Base-by-base conservation (phyloP, 805 yeast species). In the Metschnikowia kofuensis region DNA sequence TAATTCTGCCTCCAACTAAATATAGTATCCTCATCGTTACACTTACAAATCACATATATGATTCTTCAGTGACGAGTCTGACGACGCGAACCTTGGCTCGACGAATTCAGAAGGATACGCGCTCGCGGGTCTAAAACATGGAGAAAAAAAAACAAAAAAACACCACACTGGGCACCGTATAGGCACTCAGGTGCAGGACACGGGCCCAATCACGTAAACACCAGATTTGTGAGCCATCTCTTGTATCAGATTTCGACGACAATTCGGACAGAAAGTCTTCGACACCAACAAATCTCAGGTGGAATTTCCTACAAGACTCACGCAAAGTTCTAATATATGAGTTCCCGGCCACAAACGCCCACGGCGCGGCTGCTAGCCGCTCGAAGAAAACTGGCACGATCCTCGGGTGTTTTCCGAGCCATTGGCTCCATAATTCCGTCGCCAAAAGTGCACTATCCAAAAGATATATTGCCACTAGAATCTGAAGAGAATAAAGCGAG, bases 391-490 rank as follows among this genome's bases (percentile, higher is more conserved):
- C 62, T 58, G 63, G 57, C 51, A 32, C 53, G 62, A 37, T 62
- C 62, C 14, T 58, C 63, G 13, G 63, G 65, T 9, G 46, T 59
- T n/a, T 54, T 44, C 37, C 48, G 54, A 35, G 48, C 62, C 11
- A 45, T 58, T 15, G 54, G 77, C 1, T 76, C 65, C 38, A n/a
- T 37, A 26, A 31, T 27, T 7, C 47, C 35, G n/a, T 68, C 79
- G 0, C 79, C 80, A 5, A 68, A 71, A 31, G 59, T 66, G 0
- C 81, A 76, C 52, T 74, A 76, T 46, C 76, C 79, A 6, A 62
- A 72, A 2, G 75, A 72, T 37, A 53, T 64, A 7, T 60, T 74
- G 15, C 81, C 81, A 1, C 57, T 76, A 14, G 80, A 77, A 40
- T 60, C 73, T 12, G 57, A 71, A 7, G 57, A 64, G 10, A 70